phyloP scores from a whole-genome alignment of 2,329 filamentous ascomycete species.

The Periconia sp. region DNA sequence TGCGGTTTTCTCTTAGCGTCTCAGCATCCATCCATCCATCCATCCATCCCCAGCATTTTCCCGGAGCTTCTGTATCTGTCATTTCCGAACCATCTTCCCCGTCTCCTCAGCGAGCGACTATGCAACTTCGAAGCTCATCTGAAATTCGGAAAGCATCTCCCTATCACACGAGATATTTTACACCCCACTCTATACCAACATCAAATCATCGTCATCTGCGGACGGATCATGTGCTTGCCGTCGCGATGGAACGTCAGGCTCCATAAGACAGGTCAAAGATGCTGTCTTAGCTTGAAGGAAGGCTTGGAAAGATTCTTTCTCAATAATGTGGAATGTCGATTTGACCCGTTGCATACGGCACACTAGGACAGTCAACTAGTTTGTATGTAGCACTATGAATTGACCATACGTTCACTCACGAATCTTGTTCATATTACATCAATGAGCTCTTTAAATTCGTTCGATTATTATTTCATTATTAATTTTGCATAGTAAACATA shows the following conservation, averaged over 20 bases:
- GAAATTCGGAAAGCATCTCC: no score
- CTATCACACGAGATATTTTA: slow-evolving; percentile 5
- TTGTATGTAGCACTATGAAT: slow-evolving; percentile 9
- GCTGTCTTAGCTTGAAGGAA: background rate
- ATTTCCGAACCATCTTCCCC: slow-evolving; percentile 5
- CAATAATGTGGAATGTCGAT: slow-evolving; percentile 3
- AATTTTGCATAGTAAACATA: no score
- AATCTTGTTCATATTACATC: background rate
- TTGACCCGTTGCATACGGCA: slow-evolving; percentile 1
- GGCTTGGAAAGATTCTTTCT: slow-evolving; percentile 1
- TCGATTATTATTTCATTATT: no score
- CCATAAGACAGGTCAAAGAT: slow-evolving; percentile 2
- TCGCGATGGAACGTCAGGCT: slow-evolving; percentile 1
- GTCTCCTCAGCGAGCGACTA: slow-evolving; percentile 4
- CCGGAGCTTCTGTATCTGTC: slow-evolving; percentile 13
- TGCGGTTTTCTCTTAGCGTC: slow-evolving; percentile 5
- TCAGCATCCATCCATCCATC: slow-evolving; percentile 6
- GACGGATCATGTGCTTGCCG: background rate
- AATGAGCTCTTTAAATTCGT: background rate
- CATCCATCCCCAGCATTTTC: slow-evolving; percentile 12
- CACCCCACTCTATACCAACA: slow-evolving; percentile 12
- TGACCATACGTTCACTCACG: slow-evolving; percentile 4
- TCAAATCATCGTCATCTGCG: background rate
- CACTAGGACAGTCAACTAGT: background rate
- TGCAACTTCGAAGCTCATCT: slow-evolving; percentile 2